phyloP scores from a whole-genome alignment of 2,329 filamentous ascomycete species.

The Xylaria sp. region DNA sequence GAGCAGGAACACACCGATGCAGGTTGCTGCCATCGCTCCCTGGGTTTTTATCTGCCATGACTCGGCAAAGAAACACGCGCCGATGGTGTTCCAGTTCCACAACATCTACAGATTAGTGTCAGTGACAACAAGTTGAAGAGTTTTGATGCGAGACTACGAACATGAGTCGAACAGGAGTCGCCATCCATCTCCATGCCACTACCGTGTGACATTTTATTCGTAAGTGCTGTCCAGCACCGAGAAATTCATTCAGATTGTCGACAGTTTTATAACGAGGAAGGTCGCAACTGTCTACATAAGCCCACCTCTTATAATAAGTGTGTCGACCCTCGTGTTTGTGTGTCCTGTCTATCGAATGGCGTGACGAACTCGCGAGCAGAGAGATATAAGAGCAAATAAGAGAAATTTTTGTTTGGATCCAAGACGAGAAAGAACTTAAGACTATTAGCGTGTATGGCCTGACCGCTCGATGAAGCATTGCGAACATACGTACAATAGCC shows the following conservation, averaged over 20 bases:
- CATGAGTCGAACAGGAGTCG: slow-evolving; percentile 28
- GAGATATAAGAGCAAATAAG: slow-evolving; percentile 12
- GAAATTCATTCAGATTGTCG: neutral
- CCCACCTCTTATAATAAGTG: slow-evolving; percentile 3
- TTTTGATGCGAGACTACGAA: slow-evolving; percentile 5
- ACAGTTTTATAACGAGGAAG: neutral
- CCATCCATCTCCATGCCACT: slow-evolving; percentile 41
- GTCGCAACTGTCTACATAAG: neutral
- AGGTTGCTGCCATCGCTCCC: slow-evolving; percentile 56
- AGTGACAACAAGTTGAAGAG: slow-evolving; percentile 29
- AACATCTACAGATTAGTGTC: slow-evolving; percentile 52
- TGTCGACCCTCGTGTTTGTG: neutral
- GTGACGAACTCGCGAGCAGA: neutral
- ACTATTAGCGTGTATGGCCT: neutral
- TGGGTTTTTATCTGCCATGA: slow-evolving; percentile 55
- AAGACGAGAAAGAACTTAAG: slow-evolving; percentile 13
- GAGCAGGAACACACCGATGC: slow-evolving; percentile 56
- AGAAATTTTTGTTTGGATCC: slow-evolving; percentile 2
- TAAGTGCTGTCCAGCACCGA: neutral
- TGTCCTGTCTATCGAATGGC: neutral
- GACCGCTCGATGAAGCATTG: neutral
- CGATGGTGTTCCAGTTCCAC: slow-evolving; percentile 58
- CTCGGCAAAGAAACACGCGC: slow-evolving; percentile 55
- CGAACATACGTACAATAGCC: neutral
- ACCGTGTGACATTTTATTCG: slow-evolving; percentile 22